Evolutionary conservation across 768 basidiomycete genomes (phyloP).

Genomic region (Tubosaeta sp.): DNA sequence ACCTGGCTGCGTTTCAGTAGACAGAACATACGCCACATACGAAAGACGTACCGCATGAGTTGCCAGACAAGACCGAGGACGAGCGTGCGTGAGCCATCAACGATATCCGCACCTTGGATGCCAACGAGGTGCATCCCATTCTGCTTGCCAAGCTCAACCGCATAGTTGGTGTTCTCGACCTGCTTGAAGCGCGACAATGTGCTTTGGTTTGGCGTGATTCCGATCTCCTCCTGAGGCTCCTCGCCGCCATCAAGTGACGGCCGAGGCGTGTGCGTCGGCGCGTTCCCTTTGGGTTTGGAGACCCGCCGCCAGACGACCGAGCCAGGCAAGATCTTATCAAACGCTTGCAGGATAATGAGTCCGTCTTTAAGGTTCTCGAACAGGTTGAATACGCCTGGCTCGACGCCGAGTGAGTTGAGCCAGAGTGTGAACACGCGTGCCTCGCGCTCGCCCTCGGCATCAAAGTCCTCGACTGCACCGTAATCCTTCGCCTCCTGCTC

Average conservation of each 20-base stretch:
- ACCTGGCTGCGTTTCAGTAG: constrained; percentile 32
- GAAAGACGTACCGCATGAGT: constrained; percentile 69
- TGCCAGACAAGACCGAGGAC: constrained; percentile 98
- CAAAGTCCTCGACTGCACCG: constrained; percentile 91
- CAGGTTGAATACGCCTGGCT: constrained; percentile 93
- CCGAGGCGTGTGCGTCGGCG: constrained; percentile 33
- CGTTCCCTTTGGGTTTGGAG: constrained; percentile 75
- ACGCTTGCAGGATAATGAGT: constrained; percentile 86
- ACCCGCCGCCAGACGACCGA: constrained; percentile 93
- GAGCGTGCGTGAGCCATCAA: constrained; percentile 87
- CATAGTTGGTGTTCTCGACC: constrained; percentile 98
- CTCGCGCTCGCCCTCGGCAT: constrained; percentile 97
- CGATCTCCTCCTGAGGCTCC: constrained; percentile 71
- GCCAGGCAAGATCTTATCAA: constrained; percentile 92
- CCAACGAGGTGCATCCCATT: constrained; percentile 95
- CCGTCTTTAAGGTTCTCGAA: constrained; percentile 97
- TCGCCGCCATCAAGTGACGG: constrained; percentile 34
- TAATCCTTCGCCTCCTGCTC: constrained; percentile 92
- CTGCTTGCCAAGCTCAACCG: constrained; percentile 86
- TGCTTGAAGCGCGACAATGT: constrained; percentile 93
- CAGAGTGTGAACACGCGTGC: constrained; percentile 97
- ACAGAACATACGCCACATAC: no score
- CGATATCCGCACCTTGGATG: constrained; percentile 96
- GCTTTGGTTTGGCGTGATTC: constrained; percentile 78
- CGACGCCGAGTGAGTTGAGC: constrained; percentile 96